Evolutionary conservation across 139 green algal species (phyloP).

Genomic region (Protoeuglena noctilucae): DNA sequence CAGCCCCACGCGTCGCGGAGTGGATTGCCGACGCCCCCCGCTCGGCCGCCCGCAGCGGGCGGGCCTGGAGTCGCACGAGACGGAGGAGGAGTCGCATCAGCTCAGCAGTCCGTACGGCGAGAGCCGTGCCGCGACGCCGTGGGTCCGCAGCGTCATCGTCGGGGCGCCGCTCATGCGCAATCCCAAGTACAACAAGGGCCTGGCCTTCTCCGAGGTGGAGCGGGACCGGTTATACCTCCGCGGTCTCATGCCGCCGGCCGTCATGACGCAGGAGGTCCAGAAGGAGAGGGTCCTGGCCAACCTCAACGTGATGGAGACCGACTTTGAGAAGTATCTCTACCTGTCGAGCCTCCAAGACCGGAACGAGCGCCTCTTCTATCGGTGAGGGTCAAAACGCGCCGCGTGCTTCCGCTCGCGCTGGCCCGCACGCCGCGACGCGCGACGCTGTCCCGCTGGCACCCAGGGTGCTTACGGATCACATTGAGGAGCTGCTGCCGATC

Average conservation of each 20-base stretch:
- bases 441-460: too few relatives aligned
- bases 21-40: too few relatives aligned
- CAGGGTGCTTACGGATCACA: conserved; percentile 58
- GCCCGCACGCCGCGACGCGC: too few relatives aligned
- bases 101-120: too few relatives aligned
- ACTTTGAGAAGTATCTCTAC: conserved; percentile 63
- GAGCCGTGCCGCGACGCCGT: conserved; percentile 27
- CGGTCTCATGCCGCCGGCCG: conserved; percentile 65
- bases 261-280: conserved; percentile 61
- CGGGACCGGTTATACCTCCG: conserved; percentile 65
- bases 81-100: too few relatives aligned
- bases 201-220: conserved; percentile 65
- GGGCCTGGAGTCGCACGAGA: too few relatives aligned
- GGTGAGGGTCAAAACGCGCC: too few relatives aligned
- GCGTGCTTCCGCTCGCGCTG: too few relatives aligned
- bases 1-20: too few relatives aligned
- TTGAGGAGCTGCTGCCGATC: conserved; percentile 71
- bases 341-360: conserved; percentile 55
- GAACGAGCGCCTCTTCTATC: conserved; percentile 76
- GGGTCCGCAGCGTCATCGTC: conserved; percentile 56
- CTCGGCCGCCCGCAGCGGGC: too few relatives aligned
- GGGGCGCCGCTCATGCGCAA: conserved; percentile 63
- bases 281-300: conserved; percentile 63
- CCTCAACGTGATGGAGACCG: conserved; percentile 39
- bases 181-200: conserved; percentile 71